Percentiles rank a stretch among this genome's conserved stretches.
Evolutionary conservation across 192 early-diverging fungal genomes (phyloP).

Genomic region (Mortierella alpina): DNA sequence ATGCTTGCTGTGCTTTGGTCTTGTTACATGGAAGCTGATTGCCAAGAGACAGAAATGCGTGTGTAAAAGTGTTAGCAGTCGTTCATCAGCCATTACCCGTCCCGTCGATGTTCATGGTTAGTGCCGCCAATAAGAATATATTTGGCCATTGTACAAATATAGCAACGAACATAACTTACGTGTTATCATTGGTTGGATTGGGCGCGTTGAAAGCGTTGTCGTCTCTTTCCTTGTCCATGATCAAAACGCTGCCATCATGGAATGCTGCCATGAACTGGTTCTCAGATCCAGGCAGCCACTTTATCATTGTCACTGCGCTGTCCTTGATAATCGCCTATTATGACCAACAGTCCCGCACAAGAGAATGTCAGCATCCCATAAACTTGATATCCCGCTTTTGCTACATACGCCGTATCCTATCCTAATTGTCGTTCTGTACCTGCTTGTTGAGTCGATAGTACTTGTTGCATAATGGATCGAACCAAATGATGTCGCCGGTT

Average conservation of each 20-base stretch:
- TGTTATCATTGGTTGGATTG: slow-evolving; percentile 30
- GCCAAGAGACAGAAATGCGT: neutral
- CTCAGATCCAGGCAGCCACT: slow-evolving; percentile 92
- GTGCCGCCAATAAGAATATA: too few species aligned
- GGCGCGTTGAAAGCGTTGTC: slow-evolving; percentile 67
- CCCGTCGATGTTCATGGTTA: too few species aligned
- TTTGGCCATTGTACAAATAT: neutral
- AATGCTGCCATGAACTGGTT: slow-evolving; percentile 86
- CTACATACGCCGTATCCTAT: neutral
- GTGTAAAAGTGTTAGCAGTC: neutral
- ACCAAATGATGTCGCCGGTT: slow-evolving; percentile 86
- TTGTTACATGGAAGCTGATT: slow-evolving; percentile 63
- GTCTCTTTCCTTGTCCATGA: slow-evolving; percentile 89
- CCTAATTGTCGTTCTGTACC: slow-evolving; percentile 48
- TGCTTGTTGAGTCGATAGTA: slow-evolving; percentile 86
- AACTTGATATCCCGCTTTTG: neutral
- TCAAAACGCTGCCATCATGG: slow-evolving; percentile 84
- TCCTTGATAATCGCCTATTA: slow-evolving; percentile 70
- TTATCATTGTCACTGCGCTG: slow-evolving; percentile 79
- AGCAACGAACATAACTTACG: slow-evolving; percentile 19
- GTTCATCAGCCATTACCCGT: too few species aligned
- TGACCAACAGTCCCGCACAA: too few species aligned
- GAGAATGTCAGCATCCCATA: too few species aligned
- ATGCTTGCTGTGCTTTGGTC: slow-evolving; percentile 73
- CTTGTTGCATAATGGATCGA: slow-evolving; percentile 87